These are phyloP conservation scores for Tilletiopsis washingtonensis DNA, from an alignment of 1,284 basidiomycete genomes.

Conservation along the genomic window DNA sequence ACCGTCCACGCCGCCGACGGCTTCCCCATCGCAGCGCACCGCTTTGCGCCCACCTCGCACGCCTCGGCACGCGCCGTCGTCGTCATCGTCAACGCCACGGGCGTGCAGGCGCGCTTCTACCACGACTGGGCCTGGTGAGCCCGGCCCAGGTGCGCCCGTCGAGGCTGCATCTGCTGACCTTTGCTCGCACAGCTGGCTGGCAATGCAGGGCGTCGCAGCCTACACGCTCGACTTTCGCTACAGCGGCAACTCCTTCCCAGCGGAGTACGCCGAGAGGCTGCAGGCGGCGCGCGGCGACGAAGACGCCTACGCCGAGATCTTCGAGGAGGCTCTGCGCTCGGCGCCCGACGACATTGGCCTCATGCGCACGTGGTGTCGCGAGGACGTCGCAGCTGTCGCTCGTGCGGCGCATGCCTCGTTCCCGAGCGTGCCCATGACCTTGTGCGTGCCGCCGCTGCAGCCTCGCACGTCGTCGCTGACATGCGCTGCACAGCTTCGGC, in stretches of 20 bases:
- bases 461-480: too few species aligned
- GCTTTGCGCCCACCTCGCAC: constrained; percentile 17
- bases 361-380: constrained; percentile 27
- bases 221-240: constrained; percentile 35
- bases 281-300: constrained; percentile 9
- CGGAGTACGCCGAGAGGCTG: constrained; percentile 15
- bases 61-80: constrained; percentile 7
- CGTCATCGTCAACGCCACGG: constrained; percentile 30
- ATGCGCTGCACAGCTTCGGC: too few species aligned
- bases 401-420: constrained; percentile 16
- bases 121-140: constrained; percentile 21
- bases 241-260: constrained; percentile 26
- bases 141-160: too few species aligned
- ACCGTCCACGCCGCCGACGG: constrained; percentile 8
- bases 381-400: constrained; percentile 27
- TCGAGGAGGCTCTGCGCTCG: constrained; percentile 18
- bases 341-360: constrained; percentile 19
- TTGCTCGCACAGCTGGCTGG: too few species aligned
- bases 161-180: too few species aligned
- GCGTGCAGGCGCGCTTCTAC: constrained; percentile 32
- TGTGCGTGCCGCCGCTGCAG: too few species aligned
- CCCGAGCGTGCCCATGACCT: constrained; percentile 15
- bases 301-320: constrained; percentile 17
- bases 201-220: constrained; percentile 22
- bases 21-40: constrained; percentile 21